A percentile compares a stretch with the other conserved stretches of the same genome.
Conservation (phyloP, 2,329 filamentous ascomycete species). For the Fusarium bulbicola region DNA sequence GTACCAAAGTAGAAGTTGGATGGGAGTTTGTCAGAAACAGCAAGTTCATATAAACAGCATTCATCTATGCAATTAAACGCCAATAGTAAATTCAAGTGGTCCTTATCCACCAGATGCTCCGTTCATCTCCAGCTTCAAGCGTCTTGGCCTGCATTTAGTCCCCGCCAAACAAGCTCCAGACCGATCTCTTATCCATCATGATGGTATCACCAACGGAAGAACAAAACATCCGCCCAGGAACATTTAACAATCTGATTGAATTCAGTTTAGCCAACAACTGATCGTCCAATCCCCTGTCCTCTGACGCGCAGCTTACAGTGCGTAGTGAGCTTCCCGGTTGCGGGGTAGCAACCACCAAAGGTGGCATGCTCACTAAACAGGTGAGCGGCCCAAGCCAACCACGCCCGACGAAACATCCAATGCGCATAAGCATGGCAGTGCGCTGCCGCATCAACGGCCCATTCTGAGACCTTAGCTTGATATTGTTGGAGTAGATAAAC, state of each 20-base stretch:
- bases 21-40: constrained; percentile 1
- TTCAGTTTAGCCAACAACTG: constrained; percentile 14
- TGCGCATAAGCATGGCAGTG: constrained; percentile 40
- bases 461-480: constrained; percentile 36
- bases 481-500: constrained; percentile 32
- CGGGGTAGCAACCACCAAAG: constrained; percentile 38
- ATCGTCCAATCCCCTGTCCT: constrained; percentile 37
- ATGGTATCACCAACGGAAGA: constrained; percentile 9
- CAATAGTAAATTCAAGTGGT: neutral
- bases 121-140: constrained; percentile 11
- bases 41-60: neutral
- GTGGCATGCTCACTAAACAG: constrained; percentile 20
- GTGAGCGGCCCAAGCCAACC: constrained; percentile 20
- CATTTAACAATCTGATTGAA: neutral
- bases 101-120: constrained; percentile 14
- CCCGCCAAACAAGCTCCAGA: constrained; percentile 40
- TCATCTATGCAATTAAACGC: constrained; percentile 4
- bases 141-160: constrained; percentile 40
- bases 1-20: neutral
- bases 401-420: constrained; percentile 28
- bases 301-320: constrained; percentile 35
- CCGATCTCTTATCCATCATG: neutral
- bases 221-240: constrained; percentile 11
- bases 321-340: constrained; percentile 27
- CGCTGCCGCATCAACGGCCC: constrained; percentile 43